These are phyloP conservation scores for Cnidoscolus chayamansa DNA, from an alignment of 441 rosid genomes.

Conservation along the genomic window DNA sequence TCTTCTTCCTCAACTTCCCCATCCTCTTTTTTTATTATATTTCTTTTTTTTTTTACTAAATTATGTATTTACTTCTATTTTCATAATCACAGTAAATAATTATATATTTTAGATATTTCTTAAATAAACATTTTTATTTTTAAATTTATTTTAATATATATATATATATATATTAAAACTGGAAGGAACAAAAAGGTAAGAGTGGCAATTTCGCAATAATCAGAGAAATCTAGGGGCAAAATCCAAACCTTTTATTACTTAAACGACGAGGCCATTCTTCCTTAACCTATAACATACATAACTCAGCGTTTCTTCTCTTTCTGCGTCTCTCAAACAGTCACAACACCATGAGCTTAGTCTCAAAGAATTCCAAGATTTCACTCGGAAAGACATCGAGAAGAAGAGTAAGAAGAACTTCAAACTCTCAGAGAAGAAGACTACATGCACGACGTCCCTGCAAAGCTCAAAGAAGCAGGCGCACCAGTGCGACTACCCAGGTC, in stretches of 20 bases:
- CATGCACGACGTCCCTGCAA: conserved; percentile 25
- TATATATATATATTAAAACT: no score
- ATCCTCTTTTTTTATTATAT: no score
- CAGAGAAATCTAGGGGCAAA: conserved; percentile 21
- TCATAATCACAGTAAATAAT: no score
- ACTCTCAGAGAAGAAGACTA: conserved; percentile 8
- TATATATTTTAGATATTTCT: no score
- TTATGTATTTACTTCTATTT: no score
- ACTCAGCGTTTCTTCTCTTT: not conserved
- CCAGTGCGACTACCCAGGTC: conserved; percentile 21
- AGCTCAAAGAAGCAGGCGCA: conserved; percentile 13
- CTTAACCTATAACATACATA: not conserved
- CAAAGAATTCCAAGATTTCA: conserved; percentile 17
- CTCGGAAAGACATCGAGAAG: conserved; percentile 12
- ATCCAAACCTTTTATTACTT: conserved; percentile 27
- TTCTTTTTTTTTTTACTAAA: no score
- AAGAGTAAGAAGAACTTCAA: conserved; percentile 19
- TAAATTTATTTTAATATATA: no score
- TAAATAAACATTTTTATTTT: no score
- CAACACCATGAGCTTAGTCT: conserved; percentile 26
- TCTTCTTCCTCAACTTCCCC: no score
- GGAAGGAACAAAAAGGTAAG: not conserved
- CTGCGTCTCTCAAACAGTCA: not conserved
- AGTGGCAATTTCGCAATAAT: conserved; percentile 32
- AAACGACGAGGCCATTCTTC: conserved; percentile 12